Evolutionary conservation across 306 rosid species (phyloP).

Genomic region (Trichosanthes cucumerina): DNA sequence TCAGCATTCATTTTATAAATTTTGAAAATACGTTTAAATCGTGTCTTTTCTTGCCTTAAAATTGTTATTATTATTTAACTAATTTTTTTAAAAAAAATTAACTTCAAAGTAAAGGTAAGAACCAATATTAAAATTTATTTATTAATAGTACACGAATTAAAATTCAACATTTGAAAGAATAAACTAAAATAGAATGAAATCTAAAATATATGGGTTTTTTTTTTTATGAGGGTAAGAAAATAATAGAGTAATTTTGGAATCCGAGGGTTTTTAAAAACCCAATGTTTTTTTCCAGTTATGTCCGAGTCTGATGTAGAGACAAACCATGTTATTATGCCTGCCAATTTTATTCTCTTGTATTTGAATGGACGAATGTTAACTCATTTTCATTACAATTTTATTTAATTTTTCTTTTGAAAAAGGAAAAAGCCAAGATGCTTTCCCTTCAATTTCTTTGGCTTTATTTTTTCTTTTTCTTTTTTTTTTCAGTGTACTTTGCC

Average conservation of each 20-base stretch:
- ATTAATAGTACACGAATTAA: no score
- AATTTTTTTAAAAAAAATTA: no score
- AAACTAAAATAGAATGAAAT: no score
- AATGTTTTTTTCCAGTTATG: not conserved
- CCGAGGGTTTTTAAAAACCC: not conserved
- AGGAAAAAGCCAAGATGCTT: not conserved
- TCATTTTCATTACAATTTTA: not conserved
- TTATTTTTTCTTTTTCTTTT: not conserved
- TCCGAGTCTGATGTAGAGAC: not conserved
- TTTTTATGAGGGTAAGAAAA: not conserved
- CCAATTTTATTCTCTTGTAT: not conserved
- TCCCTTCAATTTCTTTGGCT: not conserved
- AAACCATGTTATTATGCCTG: conserved; percentile 5
- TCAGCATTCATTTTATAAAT: no score
- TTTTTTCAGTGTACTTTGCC: not conserved
- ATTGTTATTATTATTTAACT: no score
- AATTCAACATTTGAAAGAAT: no score
- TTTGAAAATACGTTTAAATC: no score
- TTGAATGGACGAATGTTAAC: conserved; percentile 2
- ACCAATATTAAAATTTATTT: no score
- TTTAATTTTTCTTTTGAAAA: not conserved
- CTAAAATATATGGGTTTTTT: no score
- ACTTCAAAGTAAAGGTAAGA: no score
- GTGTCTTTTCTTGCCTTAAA: no score
- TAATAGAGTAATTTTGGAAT: not conserved